Percentiles rank a stretch among this genome's conserved stretches.
Conservation (phyloP, 2,329 filamentous ascomycete genomes). For the Curvularia sp. region DNA sequence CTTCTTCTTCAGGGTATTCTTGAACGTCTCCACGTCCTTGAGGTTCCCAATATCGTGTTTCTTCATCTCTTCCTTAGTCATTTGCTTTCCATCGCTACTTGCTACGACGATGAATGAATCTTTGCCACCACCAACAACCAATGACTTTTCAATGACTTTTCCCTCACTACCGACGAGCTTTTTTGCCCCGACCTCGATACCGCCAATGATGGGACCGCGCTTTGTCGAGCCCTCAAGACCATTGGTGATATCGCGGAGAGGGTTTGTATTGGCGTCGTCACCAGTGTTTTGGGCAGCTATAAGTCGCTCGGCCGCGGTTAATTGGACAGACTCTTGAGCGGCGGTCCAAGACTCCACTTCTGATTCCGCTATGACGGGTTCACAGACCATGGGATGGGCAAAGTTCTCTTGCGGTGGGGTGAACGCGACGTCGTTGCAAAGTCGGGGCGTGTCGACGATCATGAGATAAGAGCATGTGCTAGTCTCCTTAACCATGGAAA, state of each 20-base stretch:
- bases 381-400: constrained; percentile 79
- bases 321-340: constrained; percentile 44
- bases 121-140: constrained; percentile 59
- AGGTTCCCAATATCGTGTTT: constrained; percentile 68
- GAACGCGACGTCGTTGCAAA: constrained; percentile 89
- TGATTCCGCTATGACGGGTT: constrained; percentile 69
- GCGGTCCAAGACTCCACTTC: constrained; percentile 58
- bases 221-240: constrained; percentile 42
- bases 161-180: constrained; percentile 63
- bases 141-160: constrained; percentile 62
- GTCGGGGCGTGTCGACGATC: constrained; percentile 86
- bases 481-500: constrained; percentile 92
- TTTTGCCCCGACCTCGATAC: constrained; percentile 66
- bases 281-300: constrained; percentile 28
- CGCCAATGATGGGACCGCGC: constrained; percentile 60
- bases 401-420: constrained; percentile 78
- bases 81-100: constrained; percentile 66
- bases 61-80: constrained; percentile 72
- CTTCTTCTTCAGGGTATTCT: constrained; percentile 70
- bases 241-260: constrained; percentile 44
- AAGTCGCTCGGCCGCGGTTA: constrained; percentile 34
- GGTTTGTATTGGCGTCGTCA: constrained; percentile 39
- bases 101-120: constrained; percentile 63
- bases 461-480: constrained; percentile 92
- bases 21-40: constrained; percentile 72